Base-by-base conservation (phyloP, 2,329 filamentous ascomycete genomes). In the Xylaria sp. region DNA sequence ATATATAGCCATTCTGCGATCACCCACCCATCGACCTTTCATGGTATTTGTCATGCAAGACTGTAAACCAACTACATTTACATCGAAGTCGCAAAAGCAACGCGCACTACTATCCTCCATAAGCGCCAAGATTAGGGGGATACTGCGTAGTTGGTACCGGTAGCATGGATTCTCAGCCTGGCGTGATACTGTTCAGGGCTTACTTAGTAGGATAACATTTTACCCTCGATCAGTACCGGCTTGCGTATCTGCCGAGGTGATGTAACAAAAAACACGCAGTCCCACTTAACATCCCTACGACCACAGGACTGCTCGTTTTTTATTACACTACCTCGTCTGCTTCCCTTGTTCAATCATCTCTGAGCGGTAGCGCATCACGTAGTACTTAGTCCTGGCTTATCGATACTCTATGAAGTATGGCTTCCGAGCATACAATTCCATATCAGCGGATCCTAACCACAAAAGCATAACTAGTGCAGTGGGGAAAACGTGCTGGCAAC, bases 371-470 rank as follows among this genome's bases (percentile, higher is more conserved):
- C 28, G 12, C 12, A 15, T 28, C 15, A 54, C 15, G 51, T 33
- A 54, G 15, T 28, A 54, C 13, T 18, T 28, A 43, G 15, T 33
- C 7, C 15, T 6, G 48, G 49, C 39, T 61, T 66, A 66, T 66
- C 64, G 59, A 59, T 59, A 62, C 20, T 18, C 12, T 28, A 18
- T 46, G 41, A 46, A 46, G 41, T 46, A 46, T n/a, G 41, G 41
- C 18, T 46, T 46, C 13, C 41, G 41, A 46, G 41, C 41, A 18
- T 36, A 46, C 41, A 46, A 46, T 46, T 46, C 41, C 41, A 46
- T 46, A 46, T 46, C 41, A n/a, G 15, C 41, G 41, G 41, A 46
- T 15, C 41, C 41, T n/a, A 46, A 46, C 41, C 18, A n/a, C 41
- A 18, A 46, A 46, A n/a, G 41, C 4, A 15, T n/a, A 7, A n/a